These are phyloP conservation scores for Mycena floridula DNA, from an alignment of 768 basidiomycete genomes.

Conservation along the genomic window DNA sequence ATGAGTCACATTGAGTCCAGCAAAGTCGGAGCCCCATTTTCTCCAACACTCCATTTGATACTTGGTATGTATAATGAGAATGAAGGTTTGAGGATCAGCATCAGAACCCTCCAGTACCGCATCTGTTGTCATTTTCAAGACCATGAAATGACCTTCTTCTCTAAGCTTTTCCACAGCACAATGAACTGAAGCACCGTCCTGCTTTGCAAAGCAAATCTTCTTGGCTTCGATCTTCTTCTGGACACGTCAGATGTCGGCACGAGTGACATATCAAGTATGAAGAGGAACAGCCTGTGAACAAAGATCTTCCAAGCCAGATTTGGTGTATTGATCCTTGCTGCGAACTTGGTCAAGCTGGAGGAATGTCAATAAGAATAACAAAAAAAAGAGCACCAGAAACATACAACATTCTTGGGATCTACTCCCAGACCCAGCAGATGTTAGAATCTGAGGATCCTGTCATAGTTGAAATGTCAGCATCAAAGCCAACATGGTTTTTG, in stretches of 20 bases:
- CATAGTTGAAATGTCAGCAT: no score
- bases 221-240: conserved; percentile 5
- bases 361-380: neutral
- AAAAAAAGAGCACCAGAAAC: neutral
- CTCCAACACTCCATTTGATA: conserved; percentile 5
- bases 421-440: neutral
- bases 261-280: neutral
- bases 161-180: conserved; percentile 3
- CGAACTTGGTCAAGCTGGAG: neutral
- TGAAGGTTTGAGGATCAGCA: neutral
- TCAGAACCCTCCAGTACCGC: conserved; percentile 1
- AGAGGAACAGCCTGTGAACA: neutral
- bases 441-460: neutral
- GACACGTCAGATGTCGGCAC: neutral
- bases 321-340: neutral
- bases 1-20: conserved; percentile 3
- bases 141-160: conserved; percentile 1
- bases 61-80: conserved; percentile 7
- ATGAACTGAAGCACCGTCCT: conserved; percentile 1
- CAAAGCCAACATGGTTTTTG: no score
- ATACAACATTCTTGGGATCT: neutral
- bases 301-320: neutral
- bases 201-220: conserved; percentile 1
- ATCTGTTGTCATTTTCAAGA: conserved; percentile 3
- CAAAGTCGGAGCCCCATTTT: conserved; percentile 1